Percentiles rank a stretch among this genome's conserved stretches.
These are phyloP conservation scores for Bombardia bombarda DNA, from an alignment of 495 filamentous ascomycete species.

Conservation along the genomic window DNA sequence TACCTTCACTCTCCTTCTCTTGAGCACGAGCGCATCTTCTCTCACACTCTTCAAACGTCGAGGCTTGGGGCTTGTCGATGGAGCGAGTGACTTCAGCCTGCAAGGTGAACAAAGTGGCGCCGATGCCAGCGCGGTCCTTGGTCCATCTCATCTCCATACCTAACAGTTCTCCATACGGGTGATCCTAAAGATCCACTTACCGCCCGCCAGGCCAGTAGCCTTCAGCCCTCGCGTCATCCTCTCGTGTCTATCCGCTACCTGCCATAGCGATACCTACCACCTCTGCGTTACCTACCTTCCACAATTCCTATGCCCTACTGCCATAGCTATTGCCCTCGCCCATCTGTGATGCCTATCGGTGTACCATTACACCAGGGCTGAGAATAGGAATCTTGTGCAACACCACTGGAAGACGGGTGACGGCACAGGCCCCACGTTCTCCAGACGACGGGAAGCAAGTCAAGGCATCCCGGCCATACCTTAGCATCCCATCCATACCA, in stretches of 20 bases:
- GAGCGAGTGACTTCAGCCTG: background rate
- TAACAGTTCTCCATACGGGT: too few relatives aligned
- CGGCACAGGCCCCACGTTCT: slow-evolving; percentile 8
- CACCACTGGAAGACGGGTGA: background rate
- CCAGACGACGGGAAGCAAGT: slow-evolving; percentile 4
- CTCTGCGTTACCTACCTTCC: too few relatives aligned
- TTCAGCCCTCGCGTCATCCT: too few relatives aligned
- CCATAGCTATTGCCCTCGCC: too few relatives aligned
- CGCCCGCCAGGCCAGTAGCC: too few relatives aligned
- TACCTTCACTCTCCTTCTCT: background rate
- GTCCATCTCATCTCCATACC: too few relatives aligned
- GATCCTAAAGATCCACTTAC: too few relatives aligned
- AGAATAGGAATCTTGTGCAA: background rate
- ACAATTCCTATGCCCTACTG: too few relatives aligned
- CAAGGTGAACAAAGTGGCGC: background rate
- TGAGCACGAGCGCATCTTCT: slow-evolving; percentile 12
- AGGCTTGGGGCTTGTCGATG: background rate
- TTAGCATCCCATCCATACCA: too few relatives aligned
- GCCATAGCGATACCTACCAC: too few relatives aligned
- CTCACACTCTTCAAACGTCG: slow-evolving; percentile 15
- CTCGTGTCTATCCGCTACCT: too few relatives aligned
- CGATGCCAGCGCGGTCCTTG: too few relatives aligned
- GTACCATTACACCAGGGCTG: slow-evolving; percentile 7
- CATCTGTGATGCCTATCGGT: slow-evolving; percentile 4
- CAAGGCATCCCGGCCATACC: slow-evolving; percentile 1